Evolutionary conservation across 75 land plant species (phyloP), one percentile per base, ranked within the genome.

Genomic region (Cryptomeria japonica): DNA sequence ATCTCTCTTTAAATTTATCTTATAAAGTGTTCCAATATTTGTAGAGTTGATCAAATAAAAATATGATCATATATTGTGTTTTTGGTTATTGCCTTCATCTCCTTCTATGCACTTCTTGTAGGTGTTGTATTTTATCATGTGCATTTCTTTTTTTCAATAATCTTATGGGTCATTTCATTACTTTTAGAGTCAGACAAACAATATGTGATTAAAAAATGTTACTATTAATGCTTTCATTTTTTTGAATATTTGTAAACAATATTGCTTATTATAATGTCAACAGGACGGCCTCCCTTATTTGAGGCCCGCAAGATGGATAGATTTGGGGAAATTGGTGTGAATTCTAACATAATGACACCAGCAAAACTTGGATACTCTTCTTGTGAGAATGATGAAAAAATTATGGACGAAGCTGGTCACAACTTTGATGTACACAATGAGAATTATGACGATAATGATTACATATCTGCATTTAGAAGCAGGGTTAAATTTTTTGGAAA

Each of bases 241-340:
- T 16, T 3, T 51, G 22, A 58, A 39, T 36, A 32, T 36, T 16
- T 9, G 22, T 36, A 25, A 51, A 49, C 49, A 22, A 9, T 31
- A 70, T 34, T n/a, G 41, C 85, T 38, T 87, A 16, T 19, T 42
- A 25, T 83, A 8, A 82, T 31, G n/a, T 88, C 41, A 38, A 87
- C 88, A 97, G 99, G 99, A 84, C 93, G 93, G 42, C 47, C 46
- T 80, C 96, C 98, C 36, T 89, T 87, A 44, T 90, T 90, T 91
- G 96, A 96, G 90, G 92, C 94, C 39, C 96, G 97, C 64, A 92
- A 89, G 87, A 88, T 93, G 85, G 86, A 84, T 58, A 72, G 51
- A 44, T 46, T 46, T n/a, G 84, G 84, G 51, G 84, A 28, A 11
- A 46, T 46, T 0, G 51, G 31, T 44, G 49, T 1, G 28, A 44